Conservation (phyloP, 352 stramenopile species). For the Peronospora belbahrii region DNA sequence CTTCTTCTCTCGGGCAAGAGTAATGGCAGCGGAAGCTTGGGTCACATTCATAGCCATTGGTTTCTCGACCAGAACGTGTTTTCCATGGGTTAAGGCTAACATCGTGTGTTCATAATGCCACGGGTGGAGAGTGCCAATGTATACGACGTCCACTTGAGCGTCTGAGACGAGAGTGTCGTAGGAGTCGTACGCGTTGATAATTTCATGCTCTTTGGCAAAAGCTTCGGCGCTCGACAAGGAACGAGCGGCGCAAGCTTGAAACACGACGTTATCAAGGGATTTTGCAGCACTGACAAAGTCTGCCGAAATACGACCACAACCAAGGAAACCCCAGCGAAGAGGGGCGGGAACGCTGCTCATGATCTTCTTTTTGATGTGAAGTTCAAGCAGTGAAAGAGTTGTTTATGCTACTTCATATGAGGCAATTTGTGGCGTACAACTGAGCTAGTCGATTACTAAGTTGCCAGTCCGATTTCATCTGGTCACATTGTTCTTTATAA, state of each 20-base stretch:
- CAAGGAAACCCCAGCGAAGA: conserved; percentile 60
- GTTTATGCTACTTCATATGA: no score
- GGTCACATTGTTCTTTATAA: no score
- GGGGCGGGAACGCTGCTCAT: not conserved
- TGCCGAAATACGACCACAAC: conserved; percentile 57
- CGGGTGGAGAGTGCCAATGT: conserved; percentile 88
- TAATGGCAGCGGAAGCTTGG: conserved; percentile 64
- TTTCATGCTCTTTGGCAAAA: conserved; percentile 34
- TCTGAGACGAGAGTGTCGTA: conserved; percentile 84
- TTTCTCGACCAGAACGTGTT: conserved; percentile 92
- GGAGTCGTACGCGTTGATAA: conserved; percentile 47
- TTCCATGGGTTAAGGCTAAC: conserved; percentile 71
- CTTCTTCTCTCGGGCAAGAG: conserved; percentile 52
- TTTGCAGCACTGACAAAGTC: conserved; percentile 50
- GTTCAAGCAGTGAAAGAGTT: no score
- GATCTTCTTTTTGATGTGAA: no score
- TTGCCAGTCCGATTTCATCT: no score
- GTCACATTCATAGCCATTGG: conserved; percentile 83
- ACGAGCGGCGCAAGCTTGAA: conserved; percentile 47
- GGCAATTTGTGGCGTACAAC: no score
- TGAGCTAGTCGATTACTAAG: no score
- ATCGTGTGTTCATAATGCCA: conserved; percentile 73
- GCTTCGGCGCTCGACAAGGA: conserved; percentile 39
- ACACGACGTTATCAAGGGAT: conserved; percentile 13
- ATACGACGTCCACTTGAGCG: conserved; percentile 84